Base-by-base conservation (phyloP, 768 basidiomycete species). In the Lactarius hatsudake region DNA sequence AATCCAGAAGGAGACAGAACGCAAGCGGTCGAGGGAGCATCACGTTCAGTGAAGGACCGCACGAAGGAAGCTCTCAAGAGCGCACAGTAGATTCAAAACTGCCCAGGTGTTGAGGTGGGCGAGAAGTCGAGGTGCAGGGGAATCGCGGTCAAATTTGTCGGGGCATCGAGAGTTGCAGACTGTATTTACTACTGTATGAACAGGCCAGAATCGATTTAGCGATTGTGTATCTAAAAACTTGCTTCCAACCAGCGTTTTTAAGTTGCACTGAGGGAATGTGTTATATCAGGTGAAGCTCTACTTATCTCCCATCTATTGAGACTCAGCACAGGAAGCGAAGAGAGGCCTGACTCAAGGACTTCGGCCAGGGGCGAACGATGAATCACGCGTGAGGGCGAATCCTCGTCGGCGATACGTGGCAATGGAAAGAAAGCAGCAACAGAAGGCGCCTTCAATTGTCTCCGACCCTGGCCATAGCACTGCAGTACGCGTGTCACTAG, bases 1-100 rank as follows among this genome's bases (percentile, higher is more conserved):
- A 53, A 40, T 48, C 43, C 40, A n/a, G 59, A 61, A 32, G 68
- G 61, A 45, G 32, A 34, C n/a, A n/a, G 36, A 58, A 59, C 60
- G 38, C 67, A 28, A 13, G 36, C 51, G 5, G 56, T 51, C 26
- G 68, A 66, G n/a, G 60, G 57, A 9, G 42, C 36, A 34, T 7
- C 61, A 9, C 57, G 17, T 9, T 18, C 63, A n/a, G 40, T 40
- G 6, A 66, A 69, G 57, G 36, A 36, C 38, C 56, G 61, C 15
- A 51, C 34, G 5, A n/a, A 60, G 30, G 66, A 57, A 8, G 45
- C 60, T 28, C n/a, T 61, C 23, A 65, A 61, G 36, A 38, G 40
- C 20, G 54, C 38, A 18, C 61, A 58, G 7, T 42, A 66, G 30
- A 17, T 43, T 61, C 60, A 38, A 51, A 45, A 12, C 20, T 17